Evolutionary conservation across 1,284 basidiomycete genomes (phyloP).

Genomic region (Neolentinus lepideus): DNA sequence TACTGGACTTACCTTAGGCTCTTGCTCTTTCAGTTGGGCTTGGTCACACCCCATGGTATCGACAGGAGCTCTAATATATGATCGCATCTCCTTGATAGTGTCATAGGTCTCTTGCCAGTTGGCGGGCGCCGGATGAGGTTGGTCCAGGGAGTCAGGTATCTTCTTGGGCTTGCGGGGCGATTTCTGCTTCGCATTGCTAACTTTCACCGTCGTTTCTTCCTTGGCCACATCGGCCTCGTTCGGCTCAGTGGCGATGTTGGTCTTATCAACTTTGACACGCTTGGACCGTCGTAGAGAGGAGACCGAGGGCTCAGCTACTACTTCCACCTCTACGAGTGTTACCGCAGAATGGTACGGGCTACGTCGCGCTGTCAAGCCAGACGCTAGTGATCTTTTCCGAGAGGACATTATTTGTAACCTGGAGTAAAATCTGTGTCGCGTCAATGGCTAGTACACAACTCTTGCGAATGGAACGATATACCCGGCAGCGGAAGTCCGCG

Average conservation of each 20-base stretch:
- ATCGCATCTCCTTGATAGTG: conserved; percentile 74
- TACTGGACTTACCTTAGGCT: conserved; percentile 50
- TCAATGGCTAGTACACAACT: too few relatives aligned
- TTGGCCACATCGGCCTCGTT: conserved; percentile 11
- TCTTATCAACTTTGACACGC: conserved; percentile 25
- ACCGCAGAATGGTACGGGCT: conserved; percentile 6
- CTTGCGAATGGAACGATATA: too few relatives aligned
- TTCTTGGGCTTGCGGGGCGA: conserved; percentile 35
- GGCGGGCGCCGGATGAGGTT: conserved; percentile 68
- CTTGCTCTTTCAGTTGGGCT: conserved; percentile 52
- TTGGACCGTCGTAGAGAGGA: conserved; percentile 20
- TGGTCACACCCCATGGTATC: conserved; percentile 88
- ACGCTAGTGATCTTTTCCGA: background rate
- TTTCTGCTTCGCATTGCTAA: conserved; percentile 4
- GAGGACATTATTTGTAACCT: background rate
- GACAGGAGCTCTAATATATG: conserved; percentile 71
- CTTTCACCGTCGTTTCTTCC: background rate
- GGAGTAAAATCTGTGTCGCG: too few relatives aligned
- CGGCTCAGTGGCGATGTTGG: conserved; percentile 14
- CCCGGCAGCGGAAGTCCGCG: too few relatives aligned
- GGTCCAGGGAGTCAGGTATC: conserved; percentile 48
- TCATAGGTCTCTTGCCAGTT: conserved; percentile 74
- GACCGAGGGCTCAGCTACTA: background rate
- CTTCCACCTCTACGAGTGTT: background rate
- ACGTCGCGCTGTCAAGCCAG: background rate